Conservation (phyloP, 805 yeast species). For the Phaffomyces antillensis region DNA sequence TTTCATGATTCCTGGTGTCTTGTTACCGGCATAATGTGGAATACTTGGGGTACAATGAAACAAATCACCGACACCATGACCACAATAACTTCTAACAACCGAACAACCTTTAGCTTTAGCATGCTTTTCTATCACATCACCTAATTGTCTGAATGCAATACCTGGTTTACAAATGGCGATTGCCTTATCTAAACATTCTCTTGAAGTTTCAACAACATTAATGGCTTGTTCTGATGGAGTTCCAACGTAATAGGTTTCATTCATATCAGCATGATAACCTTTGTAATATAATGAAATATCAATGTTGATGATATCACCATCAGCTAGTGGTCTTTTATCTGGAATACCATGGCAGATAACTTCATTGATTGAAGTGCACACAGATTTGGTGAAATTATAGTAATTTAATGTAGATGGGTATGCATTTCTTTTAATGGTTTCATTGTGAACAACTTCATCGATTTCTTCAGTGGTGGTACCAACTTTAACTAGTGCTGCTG, state of each 20-base stretch:
- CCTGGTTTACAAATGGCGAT: slow-evolving; percentile 89
- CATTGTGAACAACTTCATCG: slow-evolving; percentile 80
- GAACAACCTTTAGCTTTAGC: slow-evolving; percentile 74
- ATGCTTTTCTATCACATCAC: slow-evolving; percentile 81
- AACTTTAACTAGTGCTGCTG: slow-evolving; percentile 75
- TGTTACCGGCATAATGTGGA: slow-evolving; percentile 91
- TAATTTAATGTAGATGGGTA: slow-evolving; percentile 96
- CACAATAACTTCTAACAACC: slow-evolving; percentile 86
- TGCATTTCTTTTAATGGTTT: slow-evolving; percentile 79
- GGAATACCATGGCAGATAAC: slow-evolving; percentile 97
- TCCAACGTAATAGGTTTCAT: slow-evolving; percentile 96
- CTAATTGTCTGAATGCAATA: slow-evolving; percentile 74
- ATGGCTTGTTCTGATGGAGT: slow-evolving; percentile 78
- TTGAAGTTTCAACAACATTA: slow-evolving; percentile 83
- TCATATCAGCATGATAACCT: slow-evolving; percentile 91
- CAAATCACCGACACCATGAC: slow-evolving; percentile 82
- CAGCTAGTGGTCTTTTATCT: slow-evolving; percentile 76
- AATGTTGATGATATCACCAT: slow-evolving; percentile 90
- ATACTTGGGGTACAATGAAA: slow-evolving; percentile 92
- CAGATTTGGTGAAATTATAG: slow-evolving; percentile 85
- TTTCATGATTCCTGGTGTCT: slow-evolving; percentile 87
- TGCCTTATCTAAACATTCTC: slow-evolving; percentile 82
- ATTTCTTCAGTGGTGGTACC: slow-evolving; percentile 93
- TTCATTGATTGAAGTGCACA: slow-evolving; percentile 93
- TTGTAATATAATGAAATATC: slow-evolving; percentile 81